Base-by-base conservation (phyloP, 768 basidiomycete genomes). In the Termitomyces bulborhizus region DNA sequence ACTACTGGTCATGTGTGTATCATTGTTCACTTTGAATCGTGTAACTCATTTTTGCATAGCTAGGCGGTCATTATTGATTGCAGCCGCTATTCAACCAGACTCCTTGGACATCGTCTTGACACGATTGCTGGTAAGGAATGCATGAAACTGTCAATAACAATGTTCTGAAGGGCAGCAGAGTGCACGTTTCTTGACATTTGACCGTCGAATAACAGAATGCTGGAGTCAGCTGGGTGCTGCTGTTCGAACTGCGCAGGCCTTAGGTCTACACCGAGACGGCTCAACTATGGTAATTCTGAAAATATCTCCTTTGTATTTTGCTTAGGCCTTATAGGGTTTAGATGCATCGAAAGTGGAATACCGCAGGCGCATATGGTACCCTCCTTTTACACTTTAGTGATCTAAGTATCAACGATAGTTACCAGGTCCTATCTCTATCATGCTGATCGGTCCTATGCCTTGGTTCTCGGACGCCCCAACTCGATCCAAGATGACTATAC, bases 181-280 rank as follows among this genome's bases (percentile, higher is more conserved):
- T 58, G 80, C 81, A 46, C 75, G 81, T 12, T 81, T 81, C 64
- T 65, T 82, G 52, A 82, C 83, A 59, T 81, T 91, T 63, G 89
- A 92, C 65, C 83, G 89, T 46, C 83, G 90, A 46, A 88, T 96
- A 56, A 94, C 93, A 7, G 94, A 97, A 71, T 94, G 93, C 64
- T 98, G 94, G 93, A 93, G 90, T 66, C 93, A 96, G 64, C 76
- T 98, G 16, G 94, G 94, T 36, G 93, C 94, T 6, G 92, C 92
- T 46, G 86, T 98, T 13, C 73, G 93, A 56, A 97, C 94, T 32
- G 94, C 93, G 8, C 93, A 96, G 64, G 94, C 94, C 3, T 82
- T 98, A 21, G 95, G 94, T 8, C 71, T 98, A 36, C 94, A 97
- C 71, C 81, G 94, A 49, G 94, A 98, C 69, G 90, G 89, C 9